Conservation (phyloP, 257 asterid genomes). For the Solanum infundibuliforme region DNA sequence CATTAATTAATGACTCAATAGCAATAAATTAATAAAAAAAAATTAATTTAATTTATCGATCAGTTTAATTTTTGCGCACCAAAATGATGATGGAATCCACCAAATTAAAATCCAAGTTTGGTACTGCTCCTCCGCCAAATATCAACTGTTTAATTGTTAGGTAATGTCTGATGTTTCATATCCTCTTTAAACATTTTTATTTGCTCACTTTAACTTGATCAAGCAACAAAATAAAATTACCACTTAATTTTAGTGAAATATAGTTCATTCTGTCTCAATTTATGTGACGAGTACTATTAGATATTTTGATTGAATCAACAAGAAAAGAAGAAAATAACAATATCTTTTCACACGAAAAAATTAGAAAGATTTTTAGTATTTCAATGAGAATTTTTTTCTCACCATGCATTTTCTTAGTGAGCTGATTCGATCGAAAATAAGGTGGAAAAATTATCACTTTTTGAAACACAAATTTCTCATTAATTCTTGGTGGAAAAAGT, state of each 20-base stretch:
- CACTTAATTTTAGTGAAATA: background rate
- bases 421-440: rapidly evolving
- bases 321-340: background rate
- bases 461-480: background rate
- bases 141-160: background rate
- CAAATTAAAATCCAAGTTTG: background rate
- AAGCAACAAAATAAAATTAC: background rate
- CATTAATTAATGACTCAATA: too few species aligned
- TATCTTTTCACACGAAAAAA: background rate
- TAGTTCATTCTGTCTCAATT: background rate
- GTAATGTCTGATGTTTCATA: background rate
- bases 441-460: background rate
- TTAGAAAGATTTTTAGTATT: background rate
- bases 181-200: background rate
- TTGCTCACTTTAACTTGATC: background rate
- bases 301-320: background rate
- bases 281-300: background rate
- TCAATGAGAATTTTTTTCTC: background rate
- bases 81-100: background rate
- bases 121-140: background rate
- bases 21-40: too few species aligned
- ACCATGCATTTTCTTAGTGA: background rate
- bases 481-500: background rate
- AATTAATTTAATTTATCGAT: background rate
- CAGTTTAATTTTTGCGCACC: too few species aligned